Conservation (phyloP, 148 eudicot genomes). For the Pouteria glomerata region DNA sequence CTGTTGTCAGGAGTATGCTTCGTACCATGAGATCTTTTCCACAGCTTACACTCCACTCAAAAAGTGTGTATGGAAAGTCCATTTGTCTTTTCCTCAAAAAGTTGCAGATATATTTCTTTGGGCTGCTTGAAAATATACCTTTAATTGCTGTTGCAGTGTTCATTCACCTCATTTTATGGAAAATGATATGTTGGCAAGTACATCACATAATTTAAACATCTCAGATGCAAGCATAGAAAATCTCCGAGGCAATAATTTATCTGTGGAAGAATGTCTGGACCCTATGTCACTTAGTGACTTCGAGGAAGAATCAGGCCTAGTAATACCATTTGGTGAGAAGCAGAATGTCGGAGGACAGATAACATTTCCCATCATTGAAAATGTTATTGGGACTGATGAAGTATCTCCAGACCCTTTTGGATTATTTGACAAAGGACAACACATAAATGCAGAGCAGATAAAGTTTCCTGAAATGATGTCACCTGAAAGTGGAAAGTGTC, state of each 20-base stretch:
- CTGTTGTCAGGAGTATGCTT: slow-evolving; percentile 15
- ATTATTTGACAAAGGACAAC: slow-evolving; percentile 21
- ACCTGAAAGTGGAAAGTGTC: slow-evolving; percentile 23
- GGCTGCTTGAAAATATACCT: neutral
- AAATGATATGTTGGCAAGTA: slow-evolving; percentile 9
- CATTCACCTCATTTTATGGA: slow-evolving; percentile 33
- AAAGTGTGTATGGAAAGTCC: slow-evolving; percentile 36
- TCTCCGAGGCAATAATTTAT: slow-evolving; percentile 35
- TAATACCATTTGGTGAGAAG: slow-evolving; percentile 14
- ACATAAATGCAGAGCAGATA: slow-evolving; percentile 17
- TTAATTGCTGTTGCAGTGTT: slow-evolving; percentile 31
- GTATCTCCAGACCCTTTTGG: slow-evolving; percentile 26
- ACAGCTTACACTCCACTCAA: slow-evolving; percentile 40
- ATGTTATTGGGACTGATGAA: slow-evolving; percentile 26
- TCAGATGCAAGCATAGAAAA: slow-evolving; percentile 42
- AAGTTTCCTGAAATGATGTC: slow-evolving; percentile 20
- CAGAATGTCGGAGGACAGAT: slow-evolving; percentile 15
- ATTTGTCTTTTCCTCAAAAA: neutral
- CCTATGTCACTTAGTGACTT: slow-evolving; percentile 33
- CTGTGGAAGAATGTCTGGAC: slow-evolving; percentile 37
- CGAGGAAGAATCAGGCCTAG: slow-evolving; percentile 29
- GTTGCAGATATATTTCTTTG: neutral
- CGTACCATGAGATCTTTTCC: slow-evolving; percentile 23
- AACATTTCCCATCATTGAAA: slow-evolving; percentile 17
- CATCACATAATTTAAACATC: slow-evolving; percentile 21